Base-by-base conservation (phyloP, 495 filamentous ascomycete species). In the Hyaloscypha finlandica region DNA sequence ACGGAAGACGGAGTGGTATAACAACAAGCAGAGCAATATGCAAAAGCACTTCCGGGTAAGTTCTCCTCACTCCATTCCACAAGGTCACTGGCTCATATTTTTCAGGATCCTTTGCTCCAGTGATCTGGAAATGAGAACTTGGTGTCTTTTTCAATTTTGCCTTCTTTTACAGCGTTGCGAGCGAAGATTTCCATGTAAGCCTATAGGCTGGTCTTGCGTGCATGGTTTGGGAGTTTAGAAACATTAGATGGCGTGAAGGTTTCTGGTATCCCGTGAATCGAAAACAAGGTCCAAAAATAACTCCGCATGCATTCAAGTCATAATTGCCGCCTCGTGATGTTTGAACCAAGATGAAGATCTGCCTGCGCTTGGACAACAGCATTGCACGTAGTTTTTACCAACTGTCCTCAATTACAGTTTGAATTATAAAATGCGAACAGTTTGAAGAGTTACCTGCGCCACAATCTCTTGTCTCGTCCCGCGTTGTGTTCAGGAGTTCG, bases 31-130 rank as follows among this genome's bases (percentile, higher is more conserved):
- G 66, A 79, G 75, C 61, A 94, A 94, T 75, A 81, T 75, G 75
- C 91, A 94, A 75, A 92, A 93, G 76, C 90, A 93, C 76, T 94
- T 84, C 84, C 78, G 91, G 70, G 88, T 88, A 78, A 78, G 84
- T 76, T 32, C 54, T 74, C 58, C 66, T 70, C 31, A 70, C 65
- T 66, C 30, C 68, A 19, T 63, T 56, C 16, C 45, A 22, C 19
- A 42, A 32, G 57, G 35, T 48, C 19, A 6, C n/a, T 8, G 58
- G 22, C 66, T 74, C 67, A 72, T 58, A 68, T 52, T 29, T 53
- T 57, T 6, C 39, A 74, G 72, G 72, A 74, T 72, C 72, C 70
- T 67, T 54, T 74, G 22, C 69, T 74, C 14, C 72, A 74, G 54
- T 74, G 66, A 73, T 65, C n/a, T 64, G 37, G 42, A 48, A 11